Conservation (phyloP, 768 basidiomycete species). For the Mycena epipterygia region DNA sequence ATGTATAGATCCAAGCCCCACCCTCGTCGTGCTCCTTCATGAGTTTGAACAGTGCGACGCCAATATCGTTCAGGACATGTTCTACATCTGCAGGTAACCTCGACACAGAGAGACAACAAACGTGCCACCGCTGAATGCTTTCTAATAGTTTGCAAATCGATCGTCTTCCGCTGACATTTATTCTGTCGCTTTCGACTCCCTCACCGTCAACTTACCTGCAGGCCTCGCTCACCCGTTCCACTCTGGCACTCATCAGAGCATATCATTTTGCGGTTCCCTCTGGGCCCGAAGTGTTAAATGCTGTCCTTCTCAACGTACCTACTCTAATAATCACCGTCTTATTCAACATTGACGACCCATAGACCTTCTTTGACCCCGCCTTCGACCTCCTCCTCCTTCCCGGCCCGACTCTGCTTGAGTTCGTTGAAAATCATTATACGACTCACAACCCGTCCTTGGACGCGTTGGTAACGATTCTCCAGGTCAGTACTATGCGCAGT, state of each 20-base stretch:
- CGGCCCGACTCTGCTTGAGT: constrained; percentile 70
- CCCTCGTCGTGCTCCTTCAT: constrained; percentile 74
- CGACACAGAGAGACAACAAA: not conserved
- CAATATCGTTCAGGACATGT: constrained; percentile 73
- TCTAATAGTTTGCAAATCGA: constrained; percentile 63
- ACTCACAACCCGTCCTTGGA: constrained; percentile 73
- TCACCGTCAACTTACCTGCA: constrained; percentile 70
- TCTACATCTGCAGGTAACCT: constrained; percentile 77
- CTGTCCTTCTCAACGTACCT: constrained; percentile 67
- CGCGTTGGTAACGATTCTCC: constrained; percentile 68
- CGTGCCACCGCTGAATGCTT: constrained; percentile 11
- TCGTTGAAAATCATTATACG: constrained; percentile 67
- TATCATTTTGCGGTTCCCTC: constrained; percentile 64
- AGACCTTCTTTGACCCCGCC: constrained; percentile 75
- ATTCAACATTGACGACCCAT: constrained; percentile 16
- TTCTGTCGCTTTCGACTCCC: constrained; percentile 73
- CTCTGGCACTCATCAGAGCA: constrained; percentile 69
- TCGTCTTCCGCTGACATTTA: constrained; percentile 72
- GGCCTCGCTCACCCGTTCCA: constrained; percentile 69
- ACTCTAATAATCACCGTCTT: not conserved
- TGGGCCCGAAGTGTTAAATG: constrained; percentile 63
- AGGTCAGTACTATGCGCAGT: constrained; percentile 55
- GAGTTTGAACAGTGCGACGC: constrained; percentile 83
- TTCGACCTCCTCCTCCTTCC: constrained; percentile 74
- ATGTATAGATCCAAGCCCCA: constrained; percentile 37